Conservation (phyloP, 495 filamentous ascomycete species). For the Parathielavia hyrcaniae region DNA sequence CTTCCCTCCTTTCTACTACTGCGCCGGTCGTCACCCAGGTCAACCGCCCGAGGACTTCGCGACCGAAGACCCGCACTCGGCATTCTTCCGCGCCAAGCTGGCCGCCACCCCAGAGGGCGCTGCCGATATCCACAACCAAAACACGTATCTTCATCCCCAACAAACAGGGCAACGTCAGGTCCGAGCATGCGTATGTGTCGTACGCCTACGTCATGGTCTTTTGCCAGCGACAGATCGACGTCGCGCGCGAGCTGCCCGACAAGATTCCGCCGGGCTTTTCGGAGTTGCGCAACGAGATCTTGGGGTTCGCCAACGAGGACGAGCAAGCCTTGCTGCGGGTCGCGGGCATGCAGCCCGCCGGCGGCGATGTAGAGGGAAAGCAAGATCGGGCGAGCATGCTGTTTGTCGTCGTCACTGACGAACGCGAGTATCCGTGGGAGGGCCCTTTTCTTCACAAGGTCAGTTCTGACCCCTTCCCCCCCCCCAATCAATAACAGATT, state of each 20-base stretch:
- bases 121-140: background rate
- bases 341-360: background rate
- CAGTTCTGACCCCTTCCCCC: background rate
- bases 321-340: background rate
- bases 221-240: background rate
- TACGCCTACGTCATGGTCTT: conserved; percentile 5
- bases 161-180: background rate
- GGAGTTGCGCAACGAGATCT: background rate
- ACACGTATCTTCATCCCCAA: conserved; percentile 1
- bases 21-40: background rate
- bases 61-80: background rate
- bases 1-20: background rate
- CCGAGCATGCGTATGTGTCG: background rate
- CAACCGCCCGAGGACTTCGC: background rate
- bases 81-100: background rate
- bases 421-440: background rate
- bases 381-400: conserved; percentile 5
- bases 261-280: background rate
- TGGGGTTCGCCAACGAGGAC: background rate
- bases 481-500: too few relatives aligned
- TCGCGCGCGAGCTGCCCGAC: background rate
- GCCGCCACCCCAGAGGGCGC: background rate
- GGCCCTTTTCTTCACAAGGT: background rate
- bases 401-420: conserved; percentile 1
- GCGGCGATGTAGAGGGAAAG: background rate